Evolutionary conservation across 2,329 filamentous ascomycete species (phyloP), one percentile per base, ranked within the genome.

Genomic region (Allantophomopsis cytisporea): DNA sequence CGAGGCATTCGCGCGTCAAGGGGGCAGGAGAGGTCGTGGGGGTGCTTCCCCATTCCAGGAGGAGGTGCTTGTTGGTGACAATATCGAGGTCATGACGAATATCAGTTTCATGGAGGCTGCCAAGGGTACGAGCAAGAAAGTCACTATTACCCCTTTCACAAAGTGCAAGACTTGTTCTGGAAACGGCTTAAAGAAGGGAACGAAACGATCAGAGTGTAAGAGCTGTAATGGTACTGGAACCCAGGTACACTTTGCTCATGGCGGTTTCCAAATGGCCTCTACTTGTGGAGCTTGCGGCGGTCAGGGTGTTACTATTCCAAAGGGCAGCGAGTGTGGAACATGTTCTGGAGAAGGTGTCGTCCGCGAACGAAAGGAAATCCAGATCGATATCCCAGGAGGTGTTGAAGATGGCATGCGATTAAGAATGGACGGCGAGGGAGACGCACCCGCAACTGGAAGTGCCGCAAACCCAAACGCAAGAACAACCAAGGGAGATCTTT

Each of bases 51-150:
- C 83, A 10, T 91, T 91, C 55, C 65, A 86, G 51, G 81, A 94
- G 57, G 70, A 80, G 50, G 76, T 93, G 15, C 57, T 94, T 49
- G 81, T 94, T n/a, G 91, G 91, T 44, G 87, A 96, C 47, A 87
- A 94, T 57, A 94, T 98, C 52, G 89, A 96, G 59, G 83, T 95
- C 17, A 86, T 94, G 60, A 79, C 85, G 37, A 91, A 76, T 57
- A 89, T 98, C 50, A 87, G 83, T 0, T 98, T 98, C 60, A 83
- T 91, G 77, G 91, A 98, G 56, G 86, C 91, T 6, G 91, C 91
- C 8, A 94, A 93, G 61, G 91, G 91, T 30, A 80, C 82, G 7
- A 79, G 69, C 54, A 93, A 94, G 62, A 82, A 87, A n/a, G 84
- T 98, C 42, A 76, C 71, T 48, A 83, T 95, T 49, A 85, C 81